Conservation (phyloP, 2,329 filamentous ascomycete genomes). For the Neonectria hederae region DNA sequence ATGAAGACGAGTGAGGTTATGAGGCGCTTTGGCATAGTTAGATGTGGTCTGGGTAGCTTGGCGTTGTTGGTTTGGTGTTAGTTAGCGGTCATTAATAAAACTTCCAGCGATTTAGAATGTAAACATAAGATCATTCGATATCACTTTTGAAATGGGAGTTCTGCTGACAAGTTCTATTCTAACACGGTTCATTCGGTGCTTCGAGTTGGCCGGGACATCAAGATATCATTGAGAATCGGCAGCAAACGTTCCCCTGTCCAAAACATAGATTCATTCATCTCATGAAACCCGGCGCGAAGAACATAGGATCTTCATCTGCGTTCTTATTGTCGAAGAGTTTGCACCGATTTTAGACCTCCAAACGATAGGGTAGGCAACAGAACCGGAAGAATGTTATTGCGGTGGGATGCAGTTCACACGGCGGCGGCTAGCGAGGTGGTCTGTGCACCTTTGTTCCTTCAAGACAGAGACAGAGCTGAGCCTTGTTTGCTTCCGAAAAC, state of each 20-base stretch:
- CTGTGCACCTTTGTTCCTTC: conserved; percentile 37
- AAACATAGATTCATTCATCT: too few relatives aligned
- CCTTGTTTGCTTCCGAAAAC: conserved; percentile 34
- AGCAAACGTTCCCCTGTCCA: too few relatives aligned
- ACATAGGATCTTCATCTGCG: too few relatives aligned
- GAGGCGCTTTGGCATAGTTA: conserved; percentile 1
- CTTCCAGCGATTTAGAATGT: background rate
- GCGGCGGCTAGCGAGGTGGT: conserved; percentile 12
- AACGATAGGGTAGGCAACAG: background rate
- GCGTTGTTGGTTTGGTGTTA: conserved; percentile 21
- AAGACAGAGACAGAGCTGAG: conserved; percentile 10
- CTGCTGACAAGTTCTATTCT: too few relatives aligned
- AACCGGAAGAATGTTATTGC: conserved; percentile 35
- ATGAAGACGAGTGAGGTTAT: background rate
- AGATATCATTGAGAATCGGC: too few relatives aligned
- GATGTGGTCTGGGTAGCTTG: conserved; percentile 18
- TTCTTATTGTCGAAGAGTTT: too few relatives aligned
- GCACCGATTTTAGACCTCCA: background rate
- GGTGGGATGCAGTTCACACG: background rate
- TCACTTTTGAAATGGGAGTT: too few relatives aligned
- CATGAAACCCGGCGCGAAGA: too few relatives aligned
- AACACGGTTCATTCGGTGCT: too few relatives aligned
- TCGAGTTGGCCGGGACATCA: too few relatives aligned
- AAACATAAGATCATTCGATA: background rate
- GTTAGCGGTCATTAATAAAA: background rate